phyloP scores from a whole-genome alignment of 202 grass and related monocot genomes.

The Setaria viridis region DNA sequence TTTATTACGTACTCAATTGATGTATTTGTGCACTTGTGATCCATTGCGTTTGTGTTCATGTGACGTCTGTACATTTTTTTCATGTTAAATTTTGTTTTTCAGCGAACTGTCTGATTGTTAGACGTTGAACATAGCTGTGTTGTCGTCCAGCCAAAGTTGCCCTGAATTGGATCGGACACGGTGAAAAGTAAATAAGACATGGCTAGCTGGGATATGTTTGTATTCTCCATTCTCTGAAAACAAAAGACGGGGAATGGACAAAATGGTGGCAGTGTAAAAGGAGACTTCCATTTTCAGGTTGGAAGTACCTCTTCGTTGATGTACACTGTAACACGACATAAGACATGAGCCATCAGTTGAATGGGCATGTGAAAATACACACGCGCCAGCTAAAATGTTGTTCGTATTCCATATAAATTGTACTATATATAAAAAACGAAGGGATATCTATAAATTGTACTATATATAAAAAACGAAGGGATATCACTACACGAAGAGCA shows the following conservation, averaged over 20 bases:
- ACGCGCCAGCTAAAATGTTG: no score
- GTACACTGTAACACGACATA: no score
- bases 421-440: no score
- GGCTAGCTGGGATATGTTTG: background rate
- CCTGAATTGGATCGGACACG: background rate
- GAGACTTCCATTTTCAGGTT: background rate
- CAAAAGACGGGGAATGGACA: background rate
- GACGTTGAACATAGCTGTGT: background rate
- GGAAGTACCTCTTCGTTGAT: background rate
- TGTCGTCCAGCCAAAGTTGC: background rate
- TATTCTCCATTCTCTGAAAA: background rate
- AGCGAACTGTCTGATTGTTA: background rate
- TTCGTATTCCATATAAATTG: no score
- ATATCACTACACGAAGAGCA: no score
- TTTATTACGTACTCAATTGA: background rate
- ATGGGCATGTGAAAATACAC: no score
- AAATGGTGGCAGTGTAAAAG: background rate
- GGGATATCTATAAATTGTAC: no score
- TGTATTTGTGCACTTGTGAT: conserved; percentile 5
- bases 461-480: no score
- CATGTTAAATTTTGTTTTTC: background rate
- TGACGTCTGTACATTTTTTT: background rate
- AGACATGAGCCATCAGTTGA: no score
- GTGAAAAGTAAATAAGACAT: background rate
- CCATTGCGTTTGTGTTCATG: background rate